Conservation (phyloP, 2,329 filamentous ascomycete genomes). For the Aspergillus clavatus region DNA sequence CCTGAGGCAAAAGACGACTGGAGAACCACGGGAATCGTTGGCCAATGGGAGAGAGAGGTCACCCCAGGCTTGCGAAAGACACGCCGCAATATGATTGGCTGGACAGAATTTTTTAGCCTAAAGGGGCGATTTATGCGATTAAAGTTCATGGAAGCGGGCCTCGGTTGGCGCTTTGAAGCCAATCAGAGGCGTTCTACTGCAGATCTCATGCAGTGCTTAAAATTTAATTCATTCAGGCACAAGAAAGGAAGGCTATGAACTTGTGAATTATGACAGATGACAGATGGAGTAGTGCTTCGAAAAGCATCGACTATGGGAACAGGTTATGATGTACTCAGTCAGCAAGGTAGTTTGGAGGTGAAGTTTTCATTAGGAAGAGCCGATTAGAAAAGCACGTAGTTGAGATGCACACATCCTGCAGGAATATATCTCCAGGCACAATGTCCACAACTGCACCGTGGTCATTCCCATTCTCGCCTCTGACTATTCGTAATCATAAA, state of each 20-base stretch:
- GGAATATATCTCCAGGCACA: background rate
- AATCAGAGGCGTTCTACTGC: background rate
- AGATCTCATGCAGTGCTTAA: no score
- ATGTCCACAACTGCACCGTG: no score
- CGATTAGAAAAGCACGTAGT: no score
- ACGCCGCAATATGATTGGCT: background rate
- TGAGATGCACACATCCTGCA: background rate
- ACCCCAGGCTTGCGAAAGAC: background rate
- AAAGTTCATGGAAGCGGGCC: background rate
- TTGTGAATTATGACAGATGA: no score
- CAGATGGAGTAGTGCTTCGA: no score
- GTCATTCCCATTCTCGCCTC: background rate
- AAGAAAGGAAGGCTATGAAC: no score
- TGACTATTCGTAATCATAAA: slow-evolving; percentile 22
- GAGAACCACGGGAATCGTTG: background rate
- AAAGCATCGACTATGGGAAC: no score
- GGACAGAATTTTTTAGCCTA: background rate
- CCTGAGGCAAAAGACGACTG: background rate
- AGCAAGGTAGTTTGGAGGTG: no score
- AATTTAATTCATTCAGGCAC: no score
- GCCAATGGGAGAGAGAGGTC: background rate
- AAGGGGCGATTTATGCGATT: no score
- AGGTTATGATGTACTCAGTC: no score
- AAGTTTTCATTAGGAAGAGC: no score
- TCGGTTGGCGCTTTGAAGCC: background rate